phyloP scores from a whole-genome alignment of 805 yeast genomes.

The Candida mattraensis region DNA sequence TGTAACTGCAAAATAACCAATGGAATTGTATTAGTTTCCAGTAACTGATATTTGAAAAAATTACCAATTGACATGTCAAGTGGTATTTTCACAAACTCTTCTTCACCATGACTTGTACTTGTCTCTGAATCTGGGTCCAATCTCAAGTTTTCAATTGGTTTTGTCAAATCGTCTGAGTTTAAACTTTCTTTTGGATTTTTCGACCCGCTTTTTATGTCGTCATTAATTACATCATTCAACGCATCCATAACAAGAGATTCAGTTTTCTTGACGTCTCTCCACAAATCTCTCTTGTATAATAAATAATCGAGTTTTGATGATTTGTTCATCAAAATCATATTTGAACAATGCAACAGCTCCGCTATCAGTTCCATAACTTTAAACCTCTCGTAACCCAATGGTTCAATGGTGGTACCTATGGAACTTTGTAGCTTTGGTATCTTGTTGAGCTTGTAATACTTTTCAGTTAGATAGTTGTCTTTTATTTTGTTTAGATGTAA shows the following conservation, averaged over 20 bases:
- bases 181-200: not conserved
- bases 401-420: constrained; percentile 56
- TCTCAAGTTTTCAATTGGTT: constrained; percentile 29
- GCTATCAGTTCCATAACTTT: constrained; percentile 90
- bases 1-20: constrained; percentile 68
- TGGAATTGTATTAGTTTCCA: constrained; percentile 66
- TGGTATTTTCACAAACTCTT: constrained; percentile 27
- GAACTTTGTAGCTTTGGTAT: constrained; percentile 48
- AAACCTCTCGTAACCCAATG: constrained; percentile 87
- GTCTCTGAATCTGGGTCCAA: constrained; percentile 28
- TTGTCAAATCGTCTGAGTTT: constrained; percentile 18
- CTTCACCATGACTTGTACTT: constrained; percentile 7
- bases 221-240: constrained; percentile 32
- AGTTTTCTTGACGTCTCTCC: constrained; percentile 54
- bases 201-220: constrained; percentile 12
- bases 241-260: constrained; percentile 38
- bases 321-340: constrained; percentile 88
- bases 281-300: constrained; percentile 66
- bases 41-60: constrained; percentile 71
- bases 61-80: constrained; percentile 63
- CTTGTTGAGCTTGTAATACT: constrained; percentile 28
- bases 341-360: constrained; percentile 91
- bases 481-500: constrained; percentile 34
- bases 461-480: constrained; percentile 31
- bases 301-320: constrained; percentile 60